phyloP scores from a whole-genome alignment of 805 yeast genomes.

The Saturnispora zaruensis region DNA sequence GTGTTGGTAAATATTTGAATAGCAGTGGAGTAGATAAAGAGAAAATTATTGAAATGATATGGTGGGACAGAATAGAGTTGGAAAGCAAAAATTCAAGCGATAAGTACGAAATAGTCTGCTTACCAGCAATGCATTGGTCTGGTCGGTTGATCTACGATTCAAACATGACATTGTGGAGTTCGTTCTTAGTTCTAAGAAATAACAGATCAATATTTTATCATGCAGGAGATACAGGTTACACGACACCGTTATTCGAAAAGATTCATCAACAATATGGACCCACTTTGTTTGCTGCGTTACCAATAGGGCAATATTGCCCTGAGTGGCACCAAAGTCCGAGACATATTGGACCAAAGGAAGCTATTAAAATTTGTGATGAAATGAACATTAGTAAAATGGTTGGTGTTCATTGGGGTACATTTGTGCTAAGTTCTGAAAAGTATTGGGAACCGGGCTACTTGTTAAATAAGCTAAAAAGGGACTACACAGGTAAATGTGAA shows the following conservation, averaged over 20 bases:
- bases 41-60: conserved; percentile 62
- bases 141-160: conserved; percentile 78
- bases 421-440: conserved; percentile 79
- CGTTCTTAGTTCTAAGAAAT: conserved; percentile 61
- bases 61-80: conserved; percentile 70
- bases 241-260: conserved; percentile 58
- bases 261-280: conserved; percentile 61
- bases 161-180: conserved; percentile 81
- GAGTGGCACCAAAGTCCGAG: conserved; percentile 89
- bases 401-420: conserved; percentile 97
- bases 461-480: conserved; percentile 43
- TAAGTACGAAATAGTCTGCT: conserved; percentile 70
- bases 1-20: conserved; percentile 53
- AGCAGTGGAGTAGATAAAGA: conserved; percentile 47
- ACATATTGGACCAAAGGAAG: conserved; percentile 78
- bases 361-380: conserved; percentile 57
- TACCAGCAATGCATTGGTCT: conserved; percentile 97
- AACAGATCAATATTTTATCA: conserved; percentile 73
- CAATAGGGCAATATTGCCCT: conserved; percentile 94
- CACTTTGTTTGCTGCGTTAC: conserved; percentile 61
- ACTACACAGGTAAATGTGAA: conserved; percentile 28
- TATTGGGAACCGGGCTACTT: conserved; percentile 71
- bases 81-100: conserved; percentile 27
- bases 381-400: conserved; percentile 53
- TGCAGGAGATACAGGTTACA: conserved; percentile 93